Conservation (phyloP, 345 rosid species). For the Bretschneidera sinensis region DNA sequence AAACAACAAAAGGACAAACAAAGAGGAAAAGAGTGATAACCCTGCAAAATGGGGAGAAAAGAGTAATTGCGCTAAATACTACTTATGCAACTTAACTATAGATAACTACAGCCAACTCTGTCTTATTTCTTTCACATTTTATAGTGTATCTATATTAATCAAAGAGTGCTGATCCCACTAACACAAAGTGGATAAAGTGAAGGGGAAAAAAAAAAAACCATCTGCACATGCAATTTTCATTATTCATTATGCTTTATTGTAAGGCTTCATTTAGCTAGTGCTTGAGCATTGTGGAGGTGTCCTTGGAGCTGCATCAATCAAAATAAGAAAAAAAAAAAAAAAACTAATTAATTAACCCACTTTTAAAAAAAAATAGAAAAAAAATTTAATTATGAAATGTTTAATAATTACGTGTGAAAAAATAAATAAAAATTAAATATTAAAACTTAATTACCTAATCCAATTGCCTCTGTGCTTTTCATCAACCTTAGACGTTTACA, state of each 20-base stretch:
- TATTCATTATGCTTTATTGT: background rate
- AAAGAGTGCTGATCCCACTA: no score
- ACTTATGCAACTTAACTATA: no score
- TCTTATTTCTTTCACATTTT: no score
- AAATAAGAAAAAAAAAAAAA: background rate
- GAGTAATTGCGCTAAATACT: no score
- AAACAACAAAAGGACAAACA: no score
- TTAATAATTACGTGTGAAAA: no score
- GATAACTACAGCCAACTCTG: no score
- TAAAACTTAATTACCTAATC: slow-evolving; percentile 20
- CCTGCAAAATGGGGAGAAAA: no score
- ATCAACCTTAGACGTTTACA: slow-evolving; percentile 69
- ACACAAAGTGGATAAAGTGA: no score
- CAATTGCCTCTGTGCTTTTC: slow-evolving; percentile 53
- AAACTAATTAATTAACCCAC: background rate
- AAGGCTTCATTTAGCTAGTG: slow-evolving; percentile 15
- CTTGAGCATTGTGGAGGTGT: slow-evolving; percentile 32
- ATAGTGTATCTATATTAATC: no score
- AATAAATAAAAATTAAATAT: background rate
- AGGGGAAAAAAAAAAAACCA: slow-evolving; percentile 18
- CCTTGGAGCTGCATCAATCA: slow-evolving; percentile 27
- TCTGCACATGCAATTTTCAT: slow-evolving; percentile 23
- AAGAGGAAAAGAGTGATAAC: background rate
- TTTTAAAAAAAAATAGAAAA: no score
- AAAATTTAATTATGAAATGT: no score